Evolutionary conservation across 1,139 yeast genomes (phyloP).

Genomic region (Debaryomyces fabryi): DNA sequence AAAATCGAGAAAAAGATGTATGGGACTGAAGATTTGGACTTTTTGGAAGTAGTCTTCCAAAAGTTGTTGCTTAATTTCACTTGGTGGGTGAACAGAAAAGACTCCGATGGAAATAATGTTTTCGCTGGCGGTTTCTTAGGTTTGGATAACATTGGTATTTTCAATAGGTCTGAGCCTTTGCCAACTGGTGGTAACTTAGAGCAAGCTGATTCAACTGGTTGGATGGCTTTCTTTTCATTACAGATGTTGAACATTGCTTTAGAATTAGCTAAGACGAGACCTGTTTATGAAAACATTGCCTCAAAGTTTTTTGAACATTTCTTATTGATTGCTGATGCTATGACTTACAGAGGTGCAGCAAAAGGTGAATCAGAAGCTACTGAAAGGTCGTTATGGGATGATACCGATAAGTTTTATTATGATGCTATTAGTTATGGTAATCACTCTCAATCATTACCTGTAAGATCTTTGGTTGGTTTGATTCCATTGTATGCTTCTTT

Average conservation of each 20-base stretch:
- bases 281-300: conserved; percentile 93
- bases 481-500: conserved; percentile 91
- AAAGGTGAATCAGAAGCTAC: conserved; percentile 47
- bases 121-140: conserved; percentile 97
- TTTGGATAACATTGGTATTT: conserved; percentile 89
- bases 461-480: conserved; percentile 87
- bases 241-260: conserved; percentile 94
- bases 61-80: conserved; percentile 87
- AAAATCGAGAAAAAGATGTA: conserved; percentile 88
- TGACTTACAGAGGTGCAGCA: conserved; percentile 69
- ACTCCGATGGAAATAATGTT: conserved; percentile 82
- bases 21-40: conserved; percentile 79
- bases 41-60: conserved; percentile 90
- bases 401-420: conserved; percentile 84
- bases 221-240: conserved; percentile 95
- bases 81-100: conserved; percentile 98
- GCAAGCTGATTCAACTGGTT: conserved; percentile 97
- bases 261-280: conserved; percentile 81
- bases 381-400: conserved; percentile 84
- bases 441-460: conserved; percentile 74
- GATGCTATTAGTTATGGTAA: conserved; percentile 91
- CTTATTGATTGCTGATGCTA: conserved; percentile 89
- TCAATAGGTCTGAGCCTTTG: conserved; percentile 90
- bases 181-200: conserved; percentile 93
- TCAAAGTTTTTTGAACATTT: conserved; percentile 95